A percentile compares a stretch with the other conserved stretches of the same genome.
Evolutionary conservation across 441 rosid species (phyloP).

Genomic region (Sinapis alba): DNA sequence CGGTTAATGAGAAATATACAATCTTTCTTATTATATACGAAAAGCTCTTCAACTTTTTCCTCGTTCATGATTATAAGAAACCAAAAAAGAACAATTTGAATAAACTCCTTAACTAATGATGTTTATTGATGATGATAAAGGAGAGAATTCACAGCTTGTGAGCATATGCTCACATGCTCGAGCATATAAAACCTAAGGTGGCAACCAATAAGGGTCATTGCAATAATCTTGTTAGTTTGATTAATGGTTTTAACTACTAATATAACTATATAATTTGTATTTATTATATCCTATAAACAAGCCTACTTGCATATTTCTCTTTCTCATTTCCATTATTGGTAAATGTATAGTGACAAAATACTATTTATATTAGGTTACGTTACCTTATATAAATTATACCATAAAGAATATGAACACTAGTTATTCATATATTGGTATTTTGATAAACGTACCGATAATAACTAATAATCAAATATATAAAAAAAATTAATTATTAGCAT

Average conservation of each 20-base stretch:
- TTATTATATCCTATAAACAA: neutral
- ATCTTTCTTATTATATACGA: no score
- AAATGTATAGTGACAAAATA: neutral
- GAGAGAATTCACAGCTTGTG: slow-evolving; percentile 35
- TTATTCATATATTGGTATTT: neutral
- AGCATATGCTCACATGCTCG: slow-evolving; percentile 41
- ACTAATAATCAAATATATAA: neutral
- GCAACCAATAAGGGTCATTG: slow-evolving; percentile 35
- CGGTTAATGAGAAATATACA: no score
- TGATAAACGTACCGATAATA: neutral
- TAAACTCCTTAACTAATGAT: slow-evolving; percentile 26
- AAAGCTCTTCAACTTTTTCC: slow-evolving; percentile 39
- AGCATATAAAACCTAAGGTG: slow-evolving; percentile 19
- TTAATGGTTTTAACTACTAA: slow-evolving; percentile 10
- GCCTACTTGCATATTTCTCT: neutral
- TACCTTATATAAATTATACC: neutral
- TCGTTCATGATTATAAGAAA: slow-evolving; percentile 23
- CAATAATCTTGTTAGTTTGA: slow-evolving; percentile 22
- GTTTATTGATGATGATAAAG: slow-evolving; percentile 30
- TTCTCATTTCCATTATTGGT: neutral
- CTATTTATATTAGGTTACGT: neutral
- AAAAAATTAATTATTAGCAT: no score
- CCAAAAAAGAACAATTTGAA: slow-evolving; percentile 22
- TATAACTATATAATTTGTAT: neutral
- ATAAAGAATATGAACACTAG: neutral